phyloP scores from a whole-genome alignment of 225 moss, liverwort and hornwort genomes.

The Polytrichum commune region DNA sequence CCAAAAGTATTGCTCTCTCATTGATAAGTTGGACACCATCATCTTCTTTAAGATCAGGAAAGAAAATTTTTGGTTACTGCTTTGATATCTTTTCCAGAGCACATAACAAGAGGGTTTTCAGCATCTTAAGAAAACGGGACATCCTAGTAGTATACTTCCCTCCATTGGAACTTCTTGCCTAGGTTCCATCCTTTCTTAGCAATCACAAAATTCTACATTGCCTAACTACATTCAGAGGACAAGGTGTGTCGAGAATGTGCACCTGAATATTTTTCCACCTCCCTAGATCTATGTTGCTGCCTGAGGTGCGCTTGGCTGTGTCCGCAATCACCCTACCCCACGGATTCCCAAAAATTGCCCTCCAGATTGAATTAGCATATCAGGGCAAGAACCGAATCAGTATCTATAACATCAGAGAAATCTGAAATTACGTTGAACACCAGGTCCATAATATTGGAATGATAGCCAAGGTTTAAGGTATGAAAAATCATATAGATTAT shows the following conservation, averaged over 20 bases:
- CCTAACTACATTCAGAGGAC: no score
- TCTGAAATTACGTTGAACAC: background rate
- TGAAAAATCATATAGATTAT: background rate
- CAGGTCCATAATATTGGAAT: background rate
- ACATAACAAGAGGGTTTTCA: no score
- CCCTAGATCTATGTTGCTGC: constrained; percentile 25
- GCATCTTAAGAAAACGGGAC: no score
- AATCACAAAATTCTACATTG: no score
- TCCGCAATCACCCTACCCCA: constrained; percentile 43
- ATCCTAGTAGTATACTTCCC: background rate
- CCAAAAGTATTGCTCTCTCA: background rate
- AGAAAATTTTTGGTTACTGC: no score
- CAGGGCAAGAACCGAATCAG: background rate
- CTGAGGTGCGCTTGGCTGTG: constrained; percentile 40
- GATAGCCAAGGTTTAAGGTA: background rate
- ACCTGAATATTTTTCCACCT: constrained; percentile 52
- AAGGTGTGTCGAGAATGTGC: background rate
- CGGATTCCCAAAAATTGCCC: no score
- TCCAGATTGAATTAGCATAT: no score
- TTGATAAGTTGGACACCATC: background rate
- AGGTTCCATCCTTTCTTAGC: background rate
- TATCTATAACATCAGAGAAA: background rate
- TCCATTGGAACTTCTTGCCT: background rate
- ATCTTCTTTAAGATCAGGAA: background rate
- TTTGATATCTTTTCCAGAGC: no score